Base-by-base conservation (phyloP, 1,284 basidiomycete species). In the Boletus smithii region DNA sequence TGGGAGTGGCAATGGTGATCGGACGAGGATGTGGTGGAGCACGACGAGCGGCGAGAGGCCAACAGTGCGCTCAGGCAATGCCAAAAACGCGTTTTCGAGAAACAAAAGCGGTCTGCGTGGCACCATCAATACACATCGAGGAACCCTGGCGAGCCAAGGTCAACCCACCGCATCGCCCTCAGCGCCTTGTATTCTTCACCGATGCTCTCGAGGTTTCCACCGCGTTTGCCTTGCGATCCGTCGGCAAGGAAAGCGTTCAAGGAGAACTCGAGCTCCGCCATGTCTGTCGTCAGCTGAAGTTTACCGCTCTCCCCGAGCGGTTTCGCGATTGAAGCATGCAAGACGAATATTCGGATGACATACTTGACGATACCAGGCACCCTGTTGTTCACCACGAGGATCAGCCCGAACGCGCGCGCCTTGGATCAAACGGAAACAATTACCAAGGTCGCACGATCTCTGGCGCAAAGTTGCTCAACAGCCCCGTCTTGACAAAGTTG, bases 181-280 rank as follows among this genome's bases (percentile, higher is more conserved):
- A 95, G 70, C 1, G 81, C 78, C 8, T 79, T 76, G 66, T 95
- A 95, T 53, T 93, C 90, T 22, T 86, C 84, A 0, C 88, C 89
- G 4, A 91, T 76, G 23, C 70, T 74, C 50, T 88, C 85, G 37
- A 92, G 72, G 56, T 78, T 80, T 11, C 79, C 74, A 1, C 80
- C 79, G 4, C 81, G 78, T 57, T 82, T 81, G 50, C 68, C 73
- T 53, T 79, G 78, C 8, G 71, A 65, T 34, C 77, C 73, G 57
- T 85, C 74, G 41, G 73, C 74, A 60, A 93, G 73, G 62, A 95
- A 90, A 2, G 86, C 80, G 56, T 82, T 86, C 44, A 95, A 67
- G 0, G 87, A 83, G 66, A 97, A 95, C 69, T 98, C 95, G 44
- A 98, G 77, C 65, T 94, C 90, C 0, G 95, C 89, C 91, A 97